Base-by-base conservation (phyloP, 331 rosid species). In the Erythrophleum ivorense region DNA sequence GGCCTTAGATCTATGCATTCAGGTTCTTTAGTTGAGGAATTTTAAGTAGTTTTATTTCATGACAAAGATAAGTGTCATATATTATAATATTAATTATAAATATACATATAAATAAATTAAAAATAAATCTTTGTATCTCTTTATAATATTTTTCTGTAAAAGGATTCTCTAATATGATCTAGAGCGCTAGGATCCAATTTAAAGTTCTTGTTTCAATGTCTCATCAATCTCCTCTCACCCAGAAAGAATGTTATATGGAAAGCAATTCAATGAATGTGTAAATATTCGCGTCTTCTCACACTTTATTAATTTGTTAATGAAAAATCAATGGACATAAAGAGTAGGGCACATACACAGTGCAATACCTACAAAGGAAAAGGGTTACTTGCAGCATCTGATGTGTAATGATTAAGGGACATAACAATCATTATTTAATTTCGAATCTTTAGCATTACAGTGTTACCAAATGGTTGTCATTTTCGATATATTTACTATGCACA, bases 221-320 rank as follows among this genome's bases (percentile, higher is more conserved):
- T 24, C 38, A 9, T 59, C 38, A 24, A 36, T 24, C 66, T 24
- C 1, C 16, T 60, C 18, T 60, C 40, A 29, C 33, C 67, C 67
- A 0, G 29, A 60, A 60, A 60, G n/a, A 7, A 60, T 1, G 36
- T 24, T n/a, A 33, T 5, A 24, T 18, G 31, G 53, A 77, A 52
- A 69, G 74, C 15, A 78, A 45, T 78, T 66, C 83, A 77, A 18
- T 85, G 84, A 85, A 81, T 73, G 43, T 68, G 69, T 6, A 55
- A 31, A 58, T 34, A 36, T 60, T 66, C 38, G 52, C 18, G 63
- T 52, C 46, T 59, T 69, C 63, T 66, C 57, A 49, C 53, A 29
- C 67, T 29, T 29, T 3, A 29, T 36, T 31, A 14, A 60, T 60
- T 60, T 60, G 67, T 24, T 29, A 16, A 15, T 12, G 40, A 12